A percentile compares a stretch with the other conserved stretches of the same genome.
phyloP scores from a whole-genome alignment of 1,139 yeast genomes.

The Kodamaea derodonti region DNA sequence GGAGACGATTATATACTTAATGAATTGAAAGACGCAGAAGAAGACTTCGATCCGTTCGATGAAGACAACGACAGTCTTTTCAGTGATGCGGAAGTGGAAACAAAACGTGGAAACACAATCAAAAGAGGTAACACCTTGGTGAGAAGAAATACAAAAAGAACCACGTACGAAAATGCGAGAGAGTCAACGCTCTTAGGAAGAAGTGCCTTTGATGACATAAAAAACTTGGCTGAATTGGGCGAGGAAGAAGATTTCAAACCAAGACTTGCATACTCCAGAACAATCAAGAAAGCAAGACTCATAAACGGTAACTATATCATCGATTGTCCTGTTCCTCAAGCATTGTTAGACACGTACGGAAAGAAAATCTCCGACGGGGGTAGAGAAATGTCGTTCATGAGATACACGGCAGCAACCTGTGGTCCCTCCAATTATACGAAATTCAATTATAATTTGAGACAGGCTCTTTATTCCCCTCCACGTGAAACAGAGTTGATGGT shows the following conservation, averaged over 20 bases:
- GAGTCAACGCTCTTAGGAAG: constrained; percentile 8
- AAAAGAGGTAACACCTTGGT: constrained; percentile 20
- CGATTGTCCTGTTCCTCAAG: constrained; percentile 72
- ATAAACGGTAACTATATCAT: constrained; percentile 72
- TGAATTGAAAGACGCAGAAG: constrained; percentile 40
- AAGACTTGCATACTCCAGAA: constrained; percentile 41
- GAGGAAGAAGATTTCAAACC: constrained; percentile 43
- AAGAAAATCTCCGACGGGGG: constrained; percentile 42
- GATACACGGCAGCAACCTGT: constrained; percentile 80
- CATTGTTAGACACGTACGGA: constrained; percentile 53
- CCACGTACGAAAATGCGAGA: constrained; percentile 11
- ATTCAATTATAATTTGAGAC: constrained; percentile 64
- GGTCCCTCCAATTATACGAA: constrained; percentile 62
- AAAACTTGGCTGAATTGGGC: neutral
- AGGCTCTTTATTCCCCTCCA: constrained; percentile 60
- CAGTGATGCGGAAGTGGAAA: constrained; percentile 39
- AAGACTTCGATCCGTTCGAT: constrained; percentile 42
- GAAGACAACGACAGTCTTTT: constrained; percentile 43
- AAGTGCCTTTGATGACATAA: neutral
- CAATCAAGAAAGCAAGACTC: constrained; percentile 50
- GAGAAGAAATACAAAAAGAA: constrained; percentile 29
- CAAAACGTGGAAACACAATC: constrained; percentile 33
- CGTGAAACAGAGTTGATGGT: constrained; percentile 71
- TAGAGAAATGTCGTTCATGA: constrained; percentile 71
- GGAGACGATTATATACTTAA: constrained; percentile 44